Evolutionary conservation across 2,329 filamentous ascomycete species (phyloP), one percentile per base, ranked within the genome.

Genomic region (Fusarium bulbicola): DNA sequence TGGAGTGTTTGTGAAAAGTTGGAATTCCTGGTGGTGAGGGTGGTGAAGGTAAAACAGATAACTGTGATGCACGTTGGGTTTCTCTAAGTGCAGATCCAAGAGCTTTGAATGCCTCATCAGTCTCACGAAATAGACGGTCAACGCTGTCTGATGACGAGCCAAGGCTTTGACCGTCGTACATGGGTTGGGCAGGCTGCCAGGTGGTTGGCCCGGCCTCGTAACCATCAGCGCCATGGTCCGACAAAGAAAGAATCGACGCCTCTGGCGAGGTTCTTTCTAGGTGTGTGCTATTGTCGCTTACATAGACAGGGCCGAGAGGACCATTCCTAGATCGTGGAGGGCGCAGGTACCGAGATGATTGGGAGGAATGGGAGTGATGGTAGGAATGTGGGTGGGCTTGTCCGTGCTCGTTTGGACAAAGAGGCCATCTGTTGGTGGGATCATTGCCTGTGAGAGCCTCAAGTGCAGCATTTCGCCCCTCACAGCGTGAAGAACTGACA

Each of bases 101-200:
- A 18, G 83, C 82, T 76, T 83, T 82, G 78, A 88, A 88, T 34
- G 86, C 85, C 63, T 85, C 82, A 67, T 89, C 86, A 8, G 86
- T 84, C 74, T 88, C 84, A 68, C 81, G 80, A 52, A 87, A 85
- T 68, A 89, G 81, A 68, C 84, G 80, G 59, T 85, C 81, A 7
- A 86, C 79, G 63, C 82, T 82, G 43, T 83, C 79, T 18, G 81
- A 81, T 72, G 81, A 76, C 43, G 66, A 66, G 40, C 71, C 63
- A 30, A 57, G 47, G 45, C 68, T 74, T 65, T 75, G 71, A 66
- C 63, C 63, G 63, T 61, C 63, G 39, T 68, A 72, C 68, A 66
- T 57, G 50, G 59, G 59, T n/a, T 64, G 53, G 39, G 50, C 32
- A 42, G 63, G 43, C 47, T 58, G 63, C 46, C 63, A 70, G 59